Conservation (phyloP, 202 grass and related monocot genomes). For the Zizania palustris region DNA sequence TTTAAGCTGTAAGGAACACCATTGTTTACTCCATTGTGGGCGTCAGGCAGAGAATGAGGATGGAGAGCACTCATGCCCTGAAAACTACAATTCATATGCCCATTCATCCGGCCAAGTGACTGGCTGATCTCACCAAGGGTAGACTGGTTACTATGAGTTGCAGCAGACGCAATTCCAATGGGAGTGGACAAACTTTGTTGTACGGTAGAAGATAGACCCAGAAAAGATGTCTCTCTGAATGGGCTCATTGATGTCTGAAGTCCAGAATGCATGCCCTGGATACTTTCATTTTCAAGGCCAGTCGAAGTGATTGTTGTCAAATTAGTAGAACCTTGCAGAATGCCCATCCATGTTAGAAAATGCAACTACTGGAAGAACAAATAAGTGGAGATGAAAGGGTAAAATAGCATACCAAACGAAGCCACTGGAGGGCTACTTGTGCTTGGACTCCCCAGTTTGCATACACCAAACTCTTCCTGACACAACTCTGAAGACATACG, state of each 20-base stretch:
- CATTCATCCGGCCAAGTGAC: conserved; percentile 64
- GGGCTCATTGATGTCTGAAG: conserved; percentile 51
- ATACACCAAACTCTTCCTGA: conserved; percentile 56
- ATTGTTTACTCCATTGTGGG: conserved; percentile 66
- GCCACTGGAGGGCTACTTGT: conserved; percentile 65
- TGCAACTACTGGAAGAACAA: conserved; percentile 11
- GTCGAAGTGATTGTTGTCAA: conserved; percentile 44
- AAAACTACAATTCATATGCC: conserved; percentile 69
- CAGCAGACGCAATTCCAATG: conserved; percentile 56
- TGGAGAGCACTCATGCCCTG: conserved; percentile 70
- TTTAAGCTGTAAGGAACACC: conserved; percentile 62
- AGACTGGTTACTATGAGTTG: conserved; percentile 51
- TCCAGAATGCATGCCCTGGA: conserved; percentile 57
- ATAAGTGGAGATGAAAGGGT: conserved; percentile 18
- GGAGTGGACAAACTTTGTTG: conserved; percentile 78
- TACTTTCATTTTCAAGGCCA: conserved; percentile 65
- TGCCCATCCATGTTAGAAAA: conserved; percentile 28
- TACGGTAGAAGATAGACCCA: conserved; percentile 64
- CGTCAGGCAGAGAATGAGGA: conserved; percentile 76
- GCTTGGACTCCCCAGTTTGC: conserved; percentile 63
- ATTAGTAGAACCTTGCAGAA: conserved; percentile 62
- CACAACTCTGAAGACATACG: conserved; percentile 58
- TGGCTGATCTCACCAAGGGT: conserved; percentile 58
- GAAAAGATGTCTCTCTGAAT: conserved; percentile 67
- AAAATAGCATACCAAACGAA: conserved; percentile 64